phyloP scores from a whole-genome alignment of 1,284 basidiomycete genomes.

The Melanopsichium pennsylvanicum region DNA sequence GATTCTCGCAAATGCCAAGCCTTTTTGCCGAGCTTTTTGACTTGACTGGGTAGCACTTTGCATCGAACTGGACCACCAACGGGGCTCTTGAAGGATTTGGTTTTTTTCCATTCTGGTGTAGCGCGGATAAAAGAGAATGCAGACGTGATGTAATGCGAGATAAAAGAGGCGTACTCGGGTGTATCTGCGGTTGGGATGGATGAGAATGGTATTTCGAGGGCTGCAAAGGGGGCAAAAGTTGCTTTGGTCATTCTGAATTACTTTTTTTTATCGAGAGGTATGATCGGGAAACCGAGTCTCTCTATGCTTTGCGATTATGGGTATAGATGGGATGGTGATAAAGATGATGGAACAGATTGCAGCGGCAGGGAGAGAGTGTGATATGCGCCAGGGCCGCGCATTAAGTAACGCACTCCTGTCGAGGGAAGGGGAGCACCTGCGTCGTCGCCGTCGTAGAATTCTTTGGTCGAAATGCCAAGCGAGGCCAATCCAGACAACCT shows the following conservation, averaged over 20 bases:
- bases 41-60: constrained; percentile 20
- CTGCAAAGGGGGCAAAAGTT: constrained; percentile 18
- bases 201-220: constrained; percentile 26
- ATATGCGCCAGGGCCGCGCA: too few relatives aligned
- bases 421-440: too few relatives aligned
- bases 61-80: constrained; percentile 36
- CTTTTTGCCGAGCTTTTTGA: constrained; percentile 29
- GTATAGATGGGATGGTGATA: too few relatives aligned
- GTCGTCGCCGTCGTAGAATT: too few relatives aligned
- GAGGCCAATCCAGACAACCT: too few relatives aligned
- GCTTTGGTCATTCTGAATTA: constrained; percentile 2
- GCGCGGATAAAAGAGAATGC: constrained; percentile 34
- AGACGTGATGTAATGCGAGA: constrained; percentile 25
- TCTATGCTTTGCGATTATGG: too few relatives aligned
- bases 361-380: too few relatives aligned
- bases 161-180: constrained; percentile 34
- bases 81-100: constrained; percentile 23
- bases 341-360: too few relatives aligned
- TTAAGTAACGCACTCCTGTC: too few relatives aligned
- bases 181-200: constrained; percentile 34
- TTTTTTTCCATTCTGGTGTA: constrained; percentile 29
- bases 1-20: constrained; percentile 55
- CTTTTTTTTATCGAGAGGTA: too few relatives aligned
- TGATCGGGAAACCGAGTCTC: too few relatives aligned
- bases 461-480: too few relatives aligned